These are phyloP conservation scores for Mycogone perniciosa DNA, from an alignment of 2,329 filamentous ascomycete species.

Conservation along the genomic window DNA sequence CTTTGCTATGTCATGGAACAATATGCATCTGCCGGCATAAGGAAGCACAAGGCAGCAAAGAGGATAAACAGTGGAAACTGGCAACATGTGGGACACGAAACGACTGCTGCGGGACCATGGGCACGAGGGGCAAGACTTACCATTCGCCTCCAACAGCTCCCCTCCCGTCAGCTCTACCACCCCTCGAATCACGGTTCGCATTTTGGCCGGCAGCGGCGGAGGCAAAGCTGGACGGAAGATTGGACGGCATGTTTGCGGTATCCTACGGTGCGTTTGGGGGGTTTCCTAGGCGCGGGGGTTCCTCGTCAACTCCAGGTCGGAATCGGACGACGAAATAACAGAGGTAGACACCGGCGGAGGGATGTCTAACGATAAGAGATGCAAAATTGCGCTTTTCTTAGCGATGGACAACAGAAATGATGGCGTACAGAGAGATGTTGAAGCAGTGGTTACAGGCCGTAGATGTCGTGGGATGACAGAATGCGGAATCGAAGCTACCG, in stretches of 20 bases:
- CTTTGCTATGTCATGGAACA: too few species aligned
- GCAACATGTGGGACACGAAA: background rate
- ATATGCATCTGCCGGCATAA: background rate
- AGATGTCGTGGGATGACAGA: constrained; percentile 14
- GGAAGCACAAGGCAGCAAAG: constrained; percentile 18
- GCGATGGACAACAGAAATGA: constrained; percentile 2
- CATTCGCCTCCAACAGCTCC: constrained; percentile 60
- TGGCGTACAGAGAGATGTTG: constrained; percentile 8
- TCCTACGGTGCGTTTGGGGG: constrained; percentile 10
- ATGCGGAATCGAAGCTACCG: constrained; percentile 12
- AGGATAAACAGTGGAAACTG: constrained; percentile 4
- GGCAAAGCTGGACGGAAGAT: constrained; percentile 77
- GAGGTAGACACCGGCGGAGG: constrained; percentile 8
- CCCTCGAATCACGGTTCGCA: constrained; percentile 52
- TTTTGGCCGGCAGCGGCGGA: constrained; percentile 74
- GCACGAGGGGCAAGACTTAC: constrained; percentile 43
- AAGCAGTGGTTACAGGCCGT: constrained; percentile 11
- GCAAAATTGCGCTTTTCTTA: constrained; percentile 3
- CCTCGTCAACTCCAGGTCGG: constrained; percentile 10
- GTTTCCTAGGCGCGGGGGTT: constrained; percentile 6
- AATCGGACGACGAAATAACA: constrained; percentile 4
- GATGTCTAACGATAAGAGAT: constrained; percentile 2
- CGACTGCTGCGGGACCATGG: background rate
- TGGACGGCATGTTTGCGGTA: constrained; percentile 54
- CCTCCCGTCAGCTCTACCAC: constrained; percentile 52